phyloP scores from a whole-genome alignment of 208 protist genomes.

The Acanthamoeba culbertsoni region DNA sequence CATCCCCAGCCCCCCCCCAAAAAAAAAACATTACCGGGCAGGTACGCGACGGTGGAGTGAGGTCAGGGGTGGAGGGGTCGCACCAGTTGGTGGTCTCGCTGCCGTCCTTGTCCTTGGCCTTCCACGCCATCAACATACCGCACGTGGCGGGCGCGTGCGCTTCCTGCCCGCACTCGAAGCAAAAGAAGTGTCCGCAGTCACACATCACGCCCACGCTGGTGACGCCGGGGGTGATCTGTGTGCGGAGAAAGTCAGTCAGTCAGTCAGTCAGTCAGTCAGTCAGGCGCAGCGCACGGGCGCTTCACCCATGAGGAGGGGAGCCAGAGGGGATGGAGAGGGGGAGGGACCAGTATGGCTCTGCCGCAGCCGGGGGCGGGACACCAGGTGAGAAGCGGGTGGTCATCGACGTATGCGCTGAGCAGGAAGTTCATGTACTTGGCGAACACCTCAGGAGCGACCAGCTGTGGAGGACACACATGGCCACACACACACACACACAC shows the following conservation, averaged over 20 bases:
- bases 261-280: not conserved
- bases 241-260: not conserved
- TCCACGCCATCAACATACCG: conserved; percentile 9
- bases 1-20: too few species aligned
- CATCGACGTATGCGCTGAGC: not conserved
- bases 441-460: conserved; percentile 8
- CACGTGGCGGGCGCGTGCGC: conserved; percentile 3
- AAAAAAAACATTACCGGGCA: not conserved
- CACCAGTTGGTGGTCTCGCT: conserved; percentile 39
- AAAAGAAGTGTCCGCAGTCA: conserved; percentile 19
- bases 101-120: conserved; percentile 5
- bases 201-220: not conserved
- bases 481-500: not conserved
- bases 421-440: conserved; percentile 23
- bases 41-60: not conserved
- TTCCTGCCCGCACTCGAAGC: conserved; percentile 37
- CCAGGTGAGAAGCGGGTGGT: conserved; percentile 11
- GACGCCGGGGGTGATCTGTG: not conserved
- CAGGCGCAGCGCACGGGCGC: not conserved
- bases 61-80: not conserved
- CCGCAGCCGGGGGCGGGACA: not conserved
- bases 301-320: too few species aligned
- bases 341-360: not conserved
- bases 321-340: not conserved
- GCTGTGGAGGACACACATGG: not conserved